Percentiles rank a stretch among this genome's conserved stretches.
These are phyloP conservation scores for Pleurostoma richardsiae DNA, from an alignment of 2,329 filamentous ascomycete species.

Conservation along the genomic window DNA sequence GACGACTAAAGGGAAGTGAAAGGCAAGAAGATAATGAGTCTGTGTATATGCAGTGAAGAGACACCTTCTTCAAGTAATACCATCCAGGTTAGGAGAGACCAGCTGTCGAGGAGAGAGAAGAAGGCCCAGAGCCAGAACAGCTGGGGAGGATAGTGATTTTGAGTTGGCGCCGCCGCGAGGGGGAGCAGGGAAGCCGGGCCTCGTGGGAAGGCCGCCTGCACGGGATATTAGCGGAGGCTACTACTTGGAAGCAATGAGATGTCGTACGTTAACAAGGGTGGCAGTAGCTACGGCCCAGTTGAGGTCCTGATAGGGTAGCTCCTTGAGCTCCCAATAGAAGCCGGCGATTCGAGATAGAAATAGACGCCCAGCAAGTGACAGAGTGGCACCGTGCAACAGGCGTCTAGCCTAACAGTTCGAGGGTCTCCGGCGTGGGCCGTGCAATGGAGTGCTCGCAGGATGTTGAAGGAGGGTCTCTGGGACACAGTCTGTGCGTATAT, in stretches of 20 bases:
- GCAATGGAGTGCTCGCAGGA: too few relatives aligned
- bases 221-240: constrained; percentile 31
- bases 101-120: constrained; percentile 47
- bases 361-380: constrained; percentile 37
- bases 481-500: too few relatives aligned
- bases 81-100: constrained; percentile 41
- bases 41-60: constrained; percentile 19
- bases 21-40: constrained; percentile 21
- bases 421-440: not conserved
- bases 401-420: not conserved
- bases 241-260: constrained; percentile 28
- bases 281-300: constrained; percentile 18
- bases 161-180: constrained; percentile 35
- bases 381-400: constrained; percentile 4
- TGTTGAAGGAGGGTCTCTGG: too few relatives aligned
- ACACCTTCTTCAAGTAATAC: constrained; percentile 15
- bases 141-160: constrained; percentile 46
- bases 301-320: constrained; percentile 37
- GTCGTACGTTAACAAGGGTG: constrained; percentile 34
- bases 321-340: constrained; percentile 28
- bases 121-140: constrained; percentile 22
- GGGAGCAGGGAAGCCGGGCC: constrained; percentile 24
- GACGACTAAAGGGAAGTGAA: constrained; percentile 4
- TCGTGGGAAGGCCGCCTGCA: constrained; percentile 24
- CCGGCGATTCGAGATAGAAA: constrained; percentile 32